Percentiles rank a stretch among this genome's conserved stretches.
Evolutionary conservation across 257 asterid species (phyloP).

Genomic region (Rubia yunnanensis): DNA sequence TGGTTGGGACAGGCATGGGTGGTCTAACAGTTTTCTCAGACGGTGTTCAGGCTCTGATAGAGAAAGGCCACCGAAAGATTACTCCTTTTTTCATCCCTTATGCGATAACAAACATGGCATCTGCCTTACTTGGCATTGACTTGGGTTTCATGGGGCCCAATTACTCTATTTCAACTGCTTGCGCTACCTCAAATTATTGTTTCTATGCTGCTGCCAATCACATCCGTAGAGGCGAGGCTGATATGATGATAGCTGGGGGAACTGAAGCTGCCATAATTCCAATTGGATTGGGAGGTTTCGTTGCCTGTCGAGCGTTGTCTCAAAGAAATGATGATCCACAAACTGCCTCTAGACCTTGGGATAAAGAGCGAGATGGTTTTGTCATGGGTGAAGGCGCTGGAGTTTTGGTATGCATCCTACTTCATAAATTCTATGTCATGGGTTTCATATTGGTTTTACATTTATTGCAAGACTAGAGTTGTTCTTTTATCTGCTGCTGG

Average conservation of each 20-base stretch:
- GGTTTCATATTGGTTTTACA: neutral
- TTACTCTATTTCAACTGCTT: slow-evolving; percentile 91
- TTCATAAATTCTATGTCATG: neutral
- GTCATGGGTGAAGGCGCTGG: slow-evolving; percentile 98
- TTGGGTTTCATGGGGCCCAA: slow-evolving; percentile 93
- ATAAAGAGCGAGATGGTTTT: slow-evolving; percentile 77
- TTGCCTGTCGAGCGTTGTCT: slow-evolving; percentile 90
- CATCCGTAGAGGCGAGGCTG: slow-evolving; percentile 97
- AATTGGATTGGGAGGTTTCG: slow-evolving; percentile 90
- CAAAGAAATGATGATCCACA: slow-evolving; percentile 87
- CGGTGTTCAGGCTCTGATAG: slow-evolving; percentile 75
- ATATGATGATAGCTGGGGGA: slow-evolving; percentile 87
- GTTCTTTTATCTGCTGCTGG: too few species aligned
- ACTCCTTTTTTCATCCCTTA: slow-evolving; percentile 92
- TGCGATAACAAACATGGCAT: slow-evolving; percentile 88
- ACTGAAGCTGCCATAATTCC: slow-evolving; percentile 95
- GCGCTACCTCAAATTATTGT: slow-evolving; percentile 93
- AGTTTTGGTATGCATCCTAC: slow-evolving; percentile 45
- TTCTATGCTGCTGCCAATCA: slow-evolving; percentile 94
- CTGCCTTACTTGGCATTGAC: slow-evolving; percentile 90
- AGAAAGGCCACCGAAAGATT: slow-evolving; percentile 72
- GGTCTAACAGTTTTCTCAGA: slow-evolving; percentile 84
- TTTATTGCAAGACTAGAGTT: too few species aligned
- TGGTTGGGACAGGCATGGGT: slow-evolving; percentile 95
- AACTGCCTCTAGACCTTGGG: slow-evolving; percentile 95